Base-by-base conservation (phyloP, 139 green algal genomes). In the Astrephomene gubernaculifera region DNA sequence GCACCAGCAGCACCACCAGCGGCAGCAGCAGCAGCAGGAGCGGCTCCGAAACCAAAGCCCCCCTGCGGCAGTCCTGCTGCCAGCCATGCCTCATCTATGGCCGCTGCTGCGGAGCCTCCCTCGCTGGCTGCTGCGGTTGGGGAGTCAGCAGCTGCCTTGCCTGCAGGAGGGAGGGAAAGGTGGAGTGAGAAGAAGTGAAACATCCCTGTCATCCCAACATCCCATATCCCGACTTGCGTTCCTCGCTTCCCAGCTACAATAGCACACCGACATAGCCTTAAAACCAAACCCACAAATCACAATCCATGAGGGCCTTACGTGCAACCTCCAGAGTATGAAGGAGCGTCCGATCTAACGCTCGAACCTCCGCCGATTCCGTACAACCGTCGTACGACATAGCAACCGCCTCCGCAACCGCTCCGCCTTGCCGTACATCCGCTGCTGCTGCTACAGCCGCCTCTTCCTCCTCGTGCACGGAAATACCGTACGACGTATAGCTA, bases 51-150 rank as follows among this genome's bases (percentile, higher is more conserved):
- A 6, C 79, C 79, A 21, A 86, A 86, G 22, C 65, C 65, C 12
- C 79, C 79, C 79, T 76, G 65, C 2, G 79, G 79, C 49, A 86
- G 64, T 0, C 45, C 79, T 14, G 64, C 65, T 0, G 65, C 69
- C 0, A 86, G 79, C 65, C 45, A 69, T 2, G 79, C 79, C 79
- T 79, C 64, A 25, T 86, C 79, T 36, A 79, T 78, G 45, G 9
- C 65, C 4, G 44, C 79, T 7, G 35, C 76, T 3, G 27, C 64
- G 1, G 41, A 31, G n/a, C 45, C 79, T 7, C 44, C 44, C 12
- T 10, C 64, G 44, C 33, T 25, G 7, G 35, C 25, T 33, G 65
- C 27, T 35, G 57, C 57, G 21, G 61, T 27, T 22, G 44, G 53
- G 22, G 21, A 43, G 25, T 73, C 63, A 7, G 31, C 79, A 1